phyloP scores from a whole-genome alignment of 78 protist genomes.

The Dictyostelium firmibasis region DNA sequence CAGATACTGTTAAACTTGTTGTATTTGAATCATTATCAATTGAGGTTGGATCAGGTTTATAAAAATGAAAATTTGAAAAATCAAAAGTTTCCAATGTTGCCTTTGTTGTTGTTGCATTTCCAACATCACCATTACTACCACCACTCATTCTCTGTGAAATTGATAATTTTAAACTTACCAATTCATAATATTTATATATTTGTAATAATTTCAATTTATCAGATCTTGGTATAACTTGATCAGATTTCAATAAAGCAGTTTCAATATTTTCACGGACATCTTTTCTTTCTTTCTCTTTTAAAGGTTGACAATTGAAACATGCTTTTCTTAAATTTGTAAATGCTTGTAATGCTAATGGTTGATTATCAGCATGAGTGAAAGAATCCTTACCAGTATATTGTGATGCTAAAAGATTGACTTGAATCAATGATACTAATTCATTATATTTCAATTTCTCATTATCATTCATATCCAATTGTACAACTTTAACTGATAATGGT shows the following conservation, averaged over 20 bases:
- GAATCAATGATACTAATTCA: conserved; percentile 26
- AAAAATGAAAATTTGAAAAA: neutral
- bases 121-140: neutral
- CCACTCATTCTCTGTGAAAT: neutral
- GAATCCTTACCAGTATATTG: conserved; percentile 73
- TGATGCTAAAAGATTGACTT: conserved; percentile 66
- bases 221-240: conserved; percentile 17
- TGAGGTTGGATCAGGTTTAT: neutral
- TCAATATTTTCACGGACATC: neutral
- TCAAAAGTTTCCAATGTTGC: neutral
- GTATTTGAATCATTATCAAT: neutral
- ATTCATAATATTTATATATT: conserved; percentile 22
- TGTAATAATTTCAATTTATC: conserved; percentile 30
- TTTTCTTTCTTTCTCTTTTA: neutral
- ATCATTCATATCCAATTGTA: neutral
- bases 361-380: conserved; percentile 15
- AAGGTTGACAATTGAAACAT: neutral
- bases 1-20: neutral
- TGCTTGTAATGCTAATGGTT: conserved; percentile 25
- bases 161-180: neutral
- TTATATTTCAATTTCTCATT: conserved; percentile 29
- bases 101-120: no score
- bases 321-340: conserved; percentile 30
- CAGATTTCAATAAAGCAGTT: conserved; percentile 6
- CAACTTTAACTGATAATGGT: neutral